Evolutionary conservation across 768 basidiomycete genomes (phyloP).

Genomic region (Tylopilus plumbeoviolaceoides): DNA sequence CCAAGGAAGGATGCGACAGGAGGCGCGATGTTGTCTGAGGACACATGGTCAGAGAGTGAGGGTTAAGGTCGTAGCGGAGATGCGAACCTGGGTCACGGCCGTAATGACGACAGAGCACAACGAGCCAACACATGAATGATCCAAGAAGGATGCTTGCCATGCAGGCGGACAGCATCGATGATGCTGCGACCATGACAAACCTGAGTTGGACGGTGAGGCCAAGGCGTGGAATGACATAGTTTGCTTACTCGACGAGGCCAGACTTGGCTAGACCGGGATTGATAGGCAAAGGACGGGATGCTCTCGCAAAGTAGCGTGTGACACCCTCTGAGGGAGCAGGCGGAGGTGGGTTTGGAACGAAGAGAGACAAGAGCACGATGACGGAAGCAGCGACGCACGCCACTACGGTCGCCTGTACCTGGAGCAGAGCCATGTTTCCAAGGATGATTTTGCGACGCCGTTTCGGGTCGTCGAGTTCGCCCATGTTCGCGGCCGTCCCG

Average conservation of each 20-base stretch:
- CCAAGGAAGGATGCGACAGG: slow-evolving; percentile 91
- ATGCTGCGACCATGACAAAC: slow-evolving; percentile 70
- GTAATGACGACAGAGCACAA: slow-evolving; percentile 71
- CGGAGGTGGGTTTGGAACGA: slow-evolving; percentile 42
- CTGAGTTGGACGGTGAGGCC: slow-evolving; percentile 36
- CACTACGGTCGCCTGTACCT: slow-evolving; percentile 90
- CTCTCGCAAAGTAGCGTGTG: slow-evolving; percentile 11
- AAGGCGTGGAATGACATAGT: not conserved
- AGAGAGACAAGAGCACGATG: slow-evolving; percentile 65
- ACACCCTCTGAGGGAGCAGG: slow-evolving; percentile 5
- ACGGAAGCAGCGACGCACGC: slow-evolving; percentile 82
- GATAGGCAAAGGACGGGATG: slow-evolving; percentile 23
- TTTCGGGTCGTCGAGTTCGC: slow-evolving; percentile 74
- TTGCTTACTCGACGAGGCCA: slow-evolving; percentile 37
- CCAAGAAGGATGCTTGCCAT: slow-evolving; percentile 77
- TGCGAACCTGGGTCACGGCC: slow-evolving; percentile 78
- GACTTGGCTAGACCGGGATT: slow-evolving; percentile 32
- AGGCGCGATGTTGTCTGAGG: slow-evolving; percentile 88
- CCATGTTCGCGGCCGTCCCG: slow-evolving; percentile 93
- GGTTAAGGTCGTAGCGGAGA: not conserved
- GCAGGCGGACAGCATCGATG: slow-evolving; percentile 78
- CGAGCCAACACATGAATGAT: slow-evolving; percentile 85
- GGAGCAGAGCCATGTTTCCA: slow-evolving; percentile 83
- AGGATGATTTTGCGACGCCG: slow-evolving; percentile 62
- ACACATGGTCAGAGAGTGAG: not conserved